Percentiles rank a stretch among this genome's conserved stretches.
phyloP scores from a whole-genome alignment of 176 grass and related monocot genomes.

The Poa annua region DNA sequence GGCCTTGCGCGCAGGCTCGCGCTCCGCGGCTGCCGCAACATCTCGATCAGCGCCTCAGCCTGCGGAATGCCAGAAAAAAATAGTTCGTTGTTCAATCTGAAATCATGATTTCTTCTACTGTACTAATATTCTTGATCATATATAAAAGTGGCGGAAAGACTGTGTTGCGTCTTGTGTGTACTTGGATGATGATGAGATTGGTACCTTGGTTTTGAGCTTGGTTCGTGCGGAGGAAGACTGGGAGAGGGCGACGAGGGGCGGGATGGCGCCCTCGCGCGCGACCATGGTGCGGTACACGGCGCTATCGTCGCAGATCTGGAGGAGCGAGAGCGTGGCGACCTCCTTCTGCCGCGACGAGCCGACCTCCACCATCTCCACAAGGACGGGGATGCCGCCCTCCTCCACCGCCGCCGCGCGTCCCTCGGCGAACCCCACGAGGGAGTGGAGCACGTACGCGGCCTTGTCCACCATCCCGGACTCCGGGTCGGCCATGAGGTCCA shows the following conservation, averaged over 20 bases:
- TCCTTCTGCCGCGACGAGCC: too few species aligned
- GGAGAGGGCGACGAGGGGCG: conserved; percentile 85
- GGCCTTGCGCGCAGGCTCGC: conserved; percentile 44
- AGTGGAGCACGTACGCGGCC: too few species aligned
- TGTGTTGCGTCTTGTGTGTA: too few species aligned
- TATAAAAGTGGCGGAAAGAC: conserved; percentile 2
- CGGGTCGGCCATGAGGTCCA: too few species aligned
- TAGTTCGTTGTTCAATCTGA: not conserved
- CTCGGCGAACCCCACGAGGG: too few species aligned
- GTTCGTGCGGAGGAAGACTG: conserved; percentile 63
- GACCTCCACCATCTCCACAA: too few species aligned
- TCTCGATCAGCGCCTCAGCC: conserved; percentile 76
- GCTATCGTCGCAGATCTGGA: too few species aligned
- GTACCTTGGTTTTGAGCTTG: conserved; percentile 81
- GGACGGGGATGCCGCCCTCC: too few species aligned
- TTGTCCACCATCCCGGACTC: too few species aligned
- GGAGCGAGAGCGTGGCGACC: too few species aligned
- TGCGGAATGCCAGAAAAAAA: conserved; percentile 45
- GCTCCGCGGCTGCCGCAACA: conserved; percentile 73
- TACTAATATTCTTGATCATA: too few species aligned
- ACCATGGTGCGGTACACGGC: conserved; percentile 90
- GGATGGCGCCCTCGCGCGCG: conserved; percentile 88
- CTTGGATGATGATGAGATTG: not conserved
- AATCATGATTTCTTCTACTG: not conserved
- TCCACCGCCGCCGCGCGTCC: too few species aligned